Base-by-base conservation (phyloP, 805 yeast genomes). In the Ogataea sp. region DNA sequence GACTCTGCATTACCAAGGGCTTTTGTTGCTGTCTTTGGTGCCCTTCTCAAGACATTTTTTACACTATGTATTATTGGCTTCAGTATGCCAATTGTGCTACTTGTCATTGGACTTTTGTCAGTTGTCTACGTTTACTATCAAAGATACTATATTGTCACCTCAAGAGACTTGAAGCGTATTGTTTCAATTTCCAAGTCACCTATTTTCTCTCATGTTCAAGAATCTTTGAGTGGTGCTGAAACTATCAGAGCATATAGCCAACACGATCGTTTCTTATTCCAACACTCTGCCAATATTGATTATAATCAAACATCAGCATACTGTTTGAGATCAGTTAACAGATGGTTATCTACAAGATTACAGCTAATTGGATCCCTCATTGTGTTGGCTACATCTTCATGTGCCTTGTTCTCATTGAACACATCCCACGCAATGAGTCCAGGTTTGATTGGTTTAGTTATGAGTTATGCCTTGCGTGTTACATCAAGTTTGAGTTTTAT, bases 201-300 rank as follows among this genome's bases (percentile, higher is more conserved):
- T 3, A 77, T 86, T 15, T 83, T 74, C 64, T 83, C 95, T 0
- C 87, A 83, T 48, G 70, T 88, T 45, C 89, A 84, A 53, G 96
- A 88, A 53, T 78, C 88, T 2, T 61, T 88, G 36, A 71, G 70
- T 25, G 96, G 96, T 11, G 74, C 81, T 18, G 76, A 78, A 36
- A 88, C 94, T 1, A 78, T 88, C 40, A 68, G 82, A 35, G 96
- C 96, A 0, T 89, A 72, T 52, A 65, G 70, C n/a, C 94, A 86
- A 46, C 59, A 59, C 21, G 68, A 65, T 5, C 67, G 94, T 41
- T 88, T 87, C 59, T 62, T 65, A 20, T 71, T 58, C 51, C 67
- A 75, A 41, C 81, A 80, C 54, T 56, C 61, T 26, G 61, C 67
- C 16, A 68, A 70, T 43, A 59, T 78, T 42, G 78, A 78, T 53